Conservation (phyloP, 805 yeast species). For the Candida morakotiae region DNA sequence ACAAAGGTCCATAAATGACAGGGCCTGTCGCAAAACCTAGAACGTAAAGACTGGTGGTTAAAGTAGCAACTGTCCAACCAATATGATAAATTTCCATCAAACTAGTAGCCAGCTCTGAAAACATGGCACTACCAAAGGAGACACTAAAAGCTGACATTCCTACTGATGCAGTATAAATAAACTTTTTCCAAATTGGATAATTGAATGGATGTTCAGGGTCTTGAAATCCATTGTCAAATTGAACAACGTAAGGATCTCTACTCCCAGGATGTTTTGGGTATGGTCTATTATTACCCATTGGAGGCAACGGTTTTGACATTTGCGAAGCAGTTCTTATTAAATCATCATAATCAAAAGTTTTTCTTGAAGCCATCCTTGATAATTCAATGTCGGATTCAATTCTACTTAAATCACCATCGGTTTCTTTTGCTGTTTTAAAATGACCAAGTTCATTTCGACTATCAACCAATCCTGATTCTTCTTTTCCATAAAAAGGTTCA, state of each 20-base stretch:
- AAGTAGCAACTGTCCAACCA: conserved; percentile 62
- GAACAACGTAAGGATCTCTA: conserved; percentile 55
- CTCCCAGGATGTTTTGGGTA: conserved; percentile 62
- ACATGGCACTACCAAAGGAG: conserved; percentile 82
- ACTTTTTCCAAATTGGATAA: conserved; percentile 46
- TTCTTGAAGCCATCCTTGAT: conserved; percentile 12
- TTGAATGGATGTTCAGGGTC: conserved; percentile 83
- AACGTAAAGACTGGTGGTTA: conserved; percentile 79
- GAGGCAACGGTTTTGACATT: conserved; percentile 28
- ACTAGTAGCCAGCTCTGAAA: conserved; percentile 54
- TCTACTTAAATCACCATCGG: neutral
- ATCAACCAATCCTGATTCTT: neutral
- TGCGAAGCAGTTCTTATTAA: conserved; percentile 23
- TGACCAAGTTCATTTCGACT: neutral
- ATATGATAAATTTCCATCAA: conserved; percentile 52
- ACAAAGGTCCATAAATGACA: conserved; percentile 60
- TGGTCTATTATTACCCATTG: conserved; percentile 64
- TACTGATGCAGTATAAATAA: conserved; percentile 20
- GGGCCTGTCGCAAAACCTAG: conserved; percentile 94
- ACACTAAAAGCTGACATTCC: conserved; percentile 37
- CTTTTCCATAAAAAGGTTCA: conserved; percentile 1
- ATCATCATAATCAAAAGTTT: conserved; percentile 24
- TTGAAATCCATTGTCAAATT: conserved; percentile 63
- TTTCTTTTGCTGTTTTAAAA: conserved; percentile 1
- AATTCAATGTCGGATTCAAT: conserved; percentile 1